Evolutionary conservation across 345 rosid species (phyloP), one percentile per base, ranked within the genome.

Genomic region (Dimocarpus longan): DNA sequence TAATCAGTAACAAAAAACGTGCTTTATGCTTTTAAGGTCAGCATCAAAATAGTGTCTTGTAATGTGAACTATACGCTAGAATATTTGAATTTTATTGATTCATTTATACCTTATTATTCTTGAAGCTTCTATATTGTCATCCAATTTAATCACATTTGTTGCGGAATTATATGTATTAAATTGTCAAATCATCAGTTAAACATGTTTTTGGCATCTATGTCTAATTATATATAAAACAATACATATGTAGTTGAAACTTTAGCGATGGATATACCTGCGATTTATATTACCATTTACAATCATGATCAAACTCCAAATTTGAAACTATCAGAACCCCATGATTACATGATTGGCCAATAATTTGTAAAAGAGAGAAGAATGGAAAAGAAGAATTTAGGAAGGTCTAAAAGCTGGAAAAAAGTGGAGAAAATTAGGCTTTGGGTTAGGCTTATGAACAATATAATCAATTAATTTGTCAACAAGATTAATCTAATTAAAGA

Each of bases 321-420:
- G 28, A 28, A 52, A 24, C 26, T 26, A 28, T 2, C 43, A 71
- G 50, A n/a, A n/a, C n/a, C 62, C 4, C 12, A 50, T 2, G 10
- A 71, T 71, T 18, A 21, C 19, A 21, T 46, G 64, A 7, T 52
- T 28, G 64, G 64, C 18, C 15, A 71, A 71, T 54, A 43, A 28
- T 71, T 70, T 26, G 76, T 24, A 57, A 56, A 56, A 56, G n/a
- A 28, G 4, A 16, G 59, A 71, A 4, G 9, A 9, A 24, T 44
- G n/a, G 15, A 13, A 32, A 10, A 5, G 37, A 63, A 26, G 18
- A 64, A 64, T 26, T 50, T 50, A n/a, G 63, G 19, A 10, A 42
- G 26, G 73, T 69, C 39, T 28, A 69, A 69, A 68, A 46, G 26
- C 32, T n/a, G n/a, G n/a, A n/a, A n/a, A n/a, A n/a, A n/a, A n/a